A percentile compares a stretch with the other conserved stretches of the same genome.
phyloP scores from a whole-genome alignment of 768 basidiomycete genomes.

The Leucocoprinus leucothites region DNA sequence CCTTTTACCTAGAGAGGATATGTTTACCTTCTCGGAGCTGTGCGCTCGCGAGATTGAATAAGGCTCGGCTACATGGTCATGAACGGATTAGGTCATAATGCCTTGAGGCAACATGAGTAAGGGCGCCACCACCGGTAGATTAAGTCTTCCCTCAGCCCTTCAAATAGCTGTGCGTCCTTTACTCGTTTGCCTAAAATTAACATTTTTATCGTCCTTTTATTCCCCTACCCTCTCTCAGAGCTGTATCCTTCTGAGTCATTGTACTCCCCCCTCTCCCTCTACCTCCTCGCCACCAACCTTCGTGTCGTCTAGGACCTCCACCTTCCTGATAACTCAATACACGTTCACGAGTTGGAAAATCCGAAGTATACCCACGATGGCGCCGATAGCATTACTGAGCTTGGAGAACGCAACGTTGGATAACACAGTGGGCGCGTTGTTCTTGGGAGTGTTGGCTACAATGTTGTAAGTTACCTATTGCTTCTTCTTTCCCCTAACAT shows the following conservation, averaged over 20 bases:
- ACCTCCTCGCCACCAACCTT: not conserved
- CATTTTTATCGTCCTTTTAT: not conserved
- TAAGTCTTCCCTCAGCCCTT: slow-evolving; percentile 8
- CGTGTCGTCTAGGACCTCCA: not conserved
- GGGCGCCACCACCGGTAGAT: slow-evolving; percentile 8
- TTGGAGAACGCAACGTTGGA: slow-evolving; percentile 29
- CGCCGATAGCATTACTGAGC: slow-evolving; percentile 20
- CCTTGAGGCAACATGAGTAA: slow-evolving; percentile 9
- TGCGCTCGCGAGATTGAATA: not conserved
- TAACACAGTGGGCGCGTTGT: slow-evolving; percentile 37
- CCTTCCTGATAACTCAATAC: not conserved
- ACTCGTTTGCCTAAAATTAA: not conserved
- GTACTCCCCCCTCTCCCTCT: not conserved
- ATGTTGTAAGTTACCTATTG: slow-evolving; percentile 25
- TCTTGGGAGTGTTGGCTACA: slow-evolving; percentile 32
- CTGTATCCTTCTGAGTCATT: not conserved
- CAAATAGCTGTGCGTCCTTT: slow-evolving; percentile 11
- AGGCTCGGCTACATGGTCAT: too few relatives aligned
- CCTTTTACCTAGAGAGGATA: not conserved
- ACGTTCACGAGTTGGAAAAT: not conserved
- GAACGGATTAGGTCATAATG: not conserved
- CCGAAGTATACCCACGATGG: slow-evolving; percentile 13
- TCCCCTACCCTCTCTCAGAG: not conserved
- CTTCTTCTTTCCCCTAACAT: not conserved
- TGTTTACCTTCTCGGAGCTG: slow-evolving; percentile 3